A percentile compares a stretch with the other conserved stretches of the same genome.
These are phyloP conservation scores for Spathaspora passalidarum DNA, from an alignment of 805 yeast genomes.

Conservation along the genomic window DNA sequence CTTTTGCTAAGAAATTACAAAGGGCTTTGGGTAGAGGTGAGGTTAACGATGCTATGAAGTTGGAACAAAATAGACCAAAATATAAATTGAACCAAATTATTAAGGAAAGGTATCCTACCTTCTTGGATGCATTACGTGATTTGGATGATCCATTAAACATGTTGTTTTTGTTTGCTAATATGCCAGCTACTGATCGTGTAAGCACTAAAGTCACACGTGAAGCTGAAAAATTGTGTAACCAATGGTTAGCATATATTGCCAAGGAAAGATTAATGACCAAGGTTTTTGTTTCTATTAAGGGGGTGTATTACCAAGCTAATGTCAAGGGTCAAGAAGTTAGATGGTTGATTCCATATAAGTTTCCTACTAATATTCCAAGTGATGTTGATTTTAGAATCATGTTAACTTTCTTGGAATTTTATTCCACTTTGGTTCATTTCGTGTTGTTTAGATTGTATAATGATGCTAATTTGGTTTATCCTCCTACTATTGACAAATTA, in stretches of 20 bases:
- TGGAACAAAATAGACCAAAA: conserved; percentile 77
- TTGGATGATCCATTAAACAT: conserved; percentile 93
- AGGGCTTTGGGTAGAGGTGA: conserved; percentile 92
- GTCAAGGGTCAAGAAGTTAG: conserved; percentile 89
- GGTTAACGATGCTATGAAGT: conserved; percentile 78
- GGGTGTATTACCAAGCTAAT: conserved; percentile 90
- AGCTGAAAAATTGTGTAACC: conserved; percentile 83
- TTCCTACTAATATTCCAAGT: conserved; percentile 90
- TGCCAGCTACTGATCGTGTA: conserved; percentile 90
- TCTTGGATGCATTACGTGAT: conserved; percentile 87
- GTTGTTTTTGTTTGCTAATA: conserved; percentile 88
- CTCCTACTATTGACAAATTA: conserved; percentile 82
- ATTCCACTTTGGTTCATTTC: conserved; percentile 87
- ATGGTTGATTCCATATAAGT: conserved; percentile 97
- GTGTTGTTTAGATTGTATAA: conserved; percentile 81
- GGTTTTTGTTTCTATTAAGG: conserved; percentile 94
- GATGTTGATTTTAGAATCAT: conserved; percentile 96
- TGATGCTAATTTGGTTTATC: conserved; percentile 83
- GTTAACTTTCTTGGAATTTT: conserved; percentile 95
- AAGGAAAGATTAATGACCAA: conserved; percentile 77
- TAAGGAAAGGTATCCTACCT: conserved; percentile 94
- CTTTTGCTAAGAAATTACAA: conserved; percentile 87
- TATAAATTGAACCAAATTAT: conserved; percentile 87
- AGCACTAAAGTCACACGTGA: conserved; percentile 79
- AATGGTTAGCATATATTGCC: conserved; percentile 93